Conservation (phyloP, 805 yeast species). For the Isabelozyma pseudorhagii region DNA sequence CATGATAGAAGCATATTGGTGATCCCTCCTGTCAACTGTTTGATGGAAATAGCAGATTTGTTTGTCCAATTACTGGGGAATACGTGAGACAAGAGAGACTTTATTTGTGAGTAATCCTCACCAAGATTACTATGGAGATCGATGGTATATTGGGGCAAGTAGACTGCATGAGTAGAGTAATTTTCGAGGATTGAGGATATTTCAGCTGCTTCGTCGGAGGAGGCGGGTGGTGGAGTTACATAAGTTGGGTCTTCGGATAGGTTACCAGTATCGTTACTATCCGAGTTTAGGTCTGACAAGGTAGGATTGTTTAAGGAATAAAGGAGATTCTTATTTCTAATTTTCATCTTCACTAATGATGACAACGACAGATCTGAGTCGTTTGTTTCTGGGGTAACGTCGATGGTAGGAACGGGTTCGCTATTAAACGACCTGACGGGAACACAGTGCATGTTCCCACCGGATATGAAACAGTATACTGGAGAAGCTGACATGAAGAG, state of each 20-base stretch:
- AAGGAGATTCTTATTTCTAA: conserved; percentile 25
- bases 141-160: conserved; percentile 43
- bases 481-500: conserved; percentile 6
- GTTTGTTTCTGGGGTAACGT: not conserved
- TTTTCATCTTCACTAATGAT: conserved; percentile 1
- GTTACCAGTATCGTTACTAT: not conserved
- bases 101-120: conserved; percentile 36
- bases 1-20: conserved; percentile 59
- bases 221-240: not conserved
- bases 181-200: conserved; percentile 8
- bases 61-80: conserved; percentile 43
- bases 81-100: conserved; percentile 35
- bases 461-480: conserved; percentile 27
- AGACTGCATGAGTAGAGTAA: conserved; percentile 47
- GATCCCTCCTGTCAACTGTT: conserved; percentile 58
- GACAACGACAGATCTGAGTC: not conserved
- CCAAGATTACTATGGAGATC: conserved; percentile 33
- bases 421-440: conserved; percentile 18
- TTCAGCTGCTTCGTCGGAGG: not conserved
- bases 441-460: conserved; percentile 22
- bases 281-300: conserved; percentile 30
- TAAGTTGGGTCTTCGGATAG: conserved; percentile 5
- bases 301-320: conserved; percentile 37
- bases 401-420: conserved; percentile 1
- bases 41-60: conserved; percentile 27